Conservation (phyloP, 768 basidiomycete genomes). For the Termitomyces sp. region DNA sequence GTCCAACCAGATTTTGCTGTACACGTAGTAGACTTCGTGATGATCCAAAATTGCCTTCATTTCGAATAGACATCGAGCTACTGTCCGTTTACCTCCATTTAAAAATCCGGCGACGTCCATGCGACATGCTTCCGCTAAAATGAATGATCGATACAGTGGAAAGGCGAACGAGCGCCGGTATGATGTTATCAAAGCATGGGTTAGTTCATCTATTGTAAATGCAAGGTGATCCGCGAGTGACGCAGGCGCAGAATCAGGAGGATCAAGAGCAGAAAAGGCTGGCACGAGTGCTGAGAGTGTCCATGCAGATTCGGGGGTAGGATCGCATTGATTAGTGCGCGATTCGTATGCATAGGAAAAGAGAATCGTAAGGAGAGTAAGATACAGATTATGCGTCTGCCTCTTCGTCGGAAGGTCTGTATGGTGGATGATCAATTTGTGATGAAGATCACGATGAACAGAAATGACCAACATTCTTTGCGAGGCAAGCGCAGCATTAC, state of each 20-base stretch:
- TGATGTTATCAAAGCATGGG: constrained; percentile 47
- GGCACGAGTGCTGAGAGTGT: constrained; percentile 70
- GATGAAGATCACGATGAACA: not conserved
- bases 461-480: constrained; percentile 41
- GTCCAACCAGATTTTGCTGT: constrained; percentile 82
- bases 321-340: constrained; percentile 70
- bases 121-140: constrained; percentile 63
- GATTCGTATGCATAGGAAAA: constrained; percentile 82
- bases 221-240: constrained; percentile 13
- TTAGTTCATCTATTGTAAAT: constrained; percentile 43
- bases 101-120: constrained; percentile 58
- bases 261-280: constrained; percentile 79
- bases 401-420: constrained; percentile 54
- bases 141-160: constrained; percentile 77
- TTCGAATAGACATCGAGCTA: constrained; percentile 64
- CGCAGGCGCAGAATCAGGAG: constrained; percentile 57
- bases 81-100: constrained; percentile 51
- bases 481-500: constrained; percentile 55
- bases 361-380: constrained; percentile 64
- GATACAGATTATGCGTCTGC: constrained; percentile 60
- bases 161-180: constrained; percentile 75
- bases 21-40: constrained; percentile 86
- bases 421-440: not conserved
- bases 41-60: constrained; percentile 72
- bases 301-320: constrained; percentile 89